These are phyloP conservation scores for Candida ponderosae DNA, from an alignment of 805 yeast species.

Conservation along the genomic window DNA sequence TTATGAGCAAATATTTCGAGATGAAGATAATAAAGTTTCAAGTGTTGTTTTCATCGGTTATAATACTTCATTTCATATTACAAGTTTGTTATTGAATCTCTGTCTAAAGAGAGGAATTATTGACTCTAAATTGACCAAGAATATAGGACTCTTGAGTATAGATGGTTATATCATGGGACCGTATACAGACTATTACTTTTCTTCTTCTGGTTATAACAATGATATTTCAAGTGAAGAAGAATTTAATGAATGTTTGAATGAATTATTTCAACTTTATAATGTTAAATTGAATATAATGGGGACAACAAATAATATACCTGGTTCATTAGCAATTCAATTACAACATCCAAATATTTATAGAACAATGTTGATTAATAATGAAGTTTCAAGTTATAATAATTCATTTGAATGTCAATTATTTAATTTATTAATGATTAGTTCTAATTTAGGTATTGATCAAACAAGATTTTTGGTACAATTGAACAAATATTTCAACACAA, in stretches of 20 bases:
- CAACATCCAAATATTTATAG: slow-evolving; percentile 51
- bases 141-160: slow-evolving; percentile 24
- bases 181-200: slow-evolving; percentile 31
- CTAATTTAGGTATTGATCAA: slow-evolving; percentile 41
- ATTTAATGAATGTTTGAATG: slow-evolving; percentile 8
- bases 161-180: slow-evolving; percentile 32
- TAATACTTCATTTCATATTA: no score
- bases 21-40: no score
- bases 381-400: slow-evolving; percentile 25
- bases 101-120: no score
- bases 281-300: slow-evolving; percentile 44
- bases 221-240: slow-evolving; percentile 7
- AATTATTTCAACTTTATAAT: slow-evolving; percentile 29
- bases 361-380: slow-evolving; percentile 44
- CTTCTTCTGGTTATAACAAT: slow-evolving; percentile 13
- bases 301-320: slow-evolving; percentile 40
- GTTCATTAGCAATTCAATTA: slow-evolving; percentile 45
- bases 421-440: slow-evolving; percentile 37
- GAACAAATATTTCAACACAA: slow-evolving; percentile 33
- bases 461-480: slow-evolving; percentile 36
- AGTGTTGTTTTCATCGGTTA: no score
- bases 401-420: slow-evolving; percentile 35
- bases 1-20: no score
- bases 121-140: not conserved
- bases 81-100: no score